A percentile compares a stretch with the other conserved stretches of the same genome.
phyloP scores from a whole-genome alignment of 352 stramenopile species.

The Phytophthora uliginosa region DNA sequence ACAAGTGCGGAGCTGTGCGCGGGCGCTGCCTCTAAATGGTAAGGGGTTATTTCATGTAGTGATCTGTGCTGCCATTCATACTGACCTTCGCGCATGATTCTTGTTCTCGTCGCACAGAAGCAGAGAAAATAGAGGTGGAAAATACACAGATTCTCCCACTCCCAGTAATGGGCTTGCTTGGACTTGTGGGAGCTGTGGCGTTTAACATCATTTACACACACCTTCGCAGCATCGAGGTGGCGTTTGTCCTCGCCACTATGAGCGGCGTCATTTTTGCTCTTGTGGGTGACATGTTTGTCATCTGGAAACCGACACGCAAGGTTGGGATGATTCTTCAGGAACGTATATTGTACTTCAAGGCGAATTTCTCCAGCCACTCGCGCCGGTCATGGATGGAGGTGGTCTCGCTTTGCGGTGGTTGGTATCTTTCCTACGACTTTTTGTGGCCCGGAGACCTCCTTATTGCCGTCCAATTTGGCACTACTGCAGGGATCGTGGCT shows the following conservation, averaged over 20 bases:
- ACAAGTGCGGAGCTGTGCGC: conserved; percentile 68
- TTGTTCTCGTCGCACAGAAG: conserved; percentile 30
- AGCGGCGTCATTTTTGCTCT: conserved; percentile 84
- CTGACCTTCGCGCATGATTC: conserved; percentile 8
- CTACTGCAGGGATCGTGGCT: conserved; percentile 68
- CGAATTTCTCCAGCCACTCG: conserved; percentile 69
- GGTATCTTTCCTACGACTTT: conserved; percentile 75
- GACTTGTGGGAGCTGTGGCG: conserved; percentile 78
- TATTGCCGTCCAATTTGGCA: conserved; percentile 82
- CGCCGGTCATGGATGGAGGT: conserved; percentile 69
- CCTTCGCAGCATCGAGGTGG: conserved; percentile 81
- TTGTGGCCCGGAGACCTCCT: conserved; percentile 79
- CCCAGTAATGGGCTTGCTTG: conserved; percentile 84
- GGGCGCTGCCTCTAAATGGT: conserved; percentile 56
- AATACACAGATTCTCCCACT: conserved; percentile 82
- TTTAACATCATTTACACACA: conserved; percentile 93
- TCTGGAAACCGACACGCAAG: conserved; percentile 84
- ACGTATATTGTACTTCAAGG: conserved; percentile 69
- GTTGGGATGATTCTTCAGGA: conserved; percentile 86
- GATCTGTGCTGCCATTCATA: not conserved
- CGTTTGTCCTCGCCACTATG: conserved; percentile 81
- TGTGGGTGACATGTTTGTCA: conserved; percentile 88
- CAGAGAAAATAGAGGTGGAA: conserved; percentile 52
- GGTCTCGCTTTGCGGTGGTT: conserved; percentile 57
- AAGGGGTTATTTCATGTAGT: conserved; percentile 9